phyloP scores from a whole-genome alignment of 768 basidiomycete genomes.

The Tricholoma bakamatsutake region DNA sequence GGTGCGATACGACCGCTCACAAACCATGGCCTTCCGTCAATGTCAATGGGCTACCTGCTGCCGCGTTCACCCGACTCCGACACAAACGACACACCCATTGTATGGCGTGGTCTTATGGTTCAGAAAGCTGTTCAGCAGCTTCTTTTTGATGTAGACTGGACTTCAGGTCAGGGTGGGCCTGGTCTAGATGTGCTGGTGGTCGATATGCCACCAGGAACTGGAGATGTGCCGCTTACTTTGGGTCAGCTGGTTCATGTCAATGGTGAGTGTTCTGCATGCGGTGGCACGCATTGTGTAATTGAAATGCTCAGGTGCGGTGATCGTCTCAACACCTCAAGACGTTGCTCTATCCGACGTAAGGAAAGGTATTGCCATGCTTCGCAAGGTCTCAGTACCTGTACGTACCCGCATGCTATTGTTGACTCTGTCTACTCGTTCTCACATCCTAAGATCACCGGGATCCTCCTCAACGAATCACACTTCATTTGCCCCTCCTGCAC shows the following conservation, averaged over 20 bases:
- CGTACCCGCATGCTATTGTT: conserved; percentile 27
- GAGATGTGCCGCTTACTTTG: conserved; percentile 89
- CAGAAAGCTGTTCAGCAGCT: conserved; percentile 97
- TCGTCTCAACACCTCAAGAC: conserved; percentile 94
- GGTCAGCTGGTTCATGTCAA: conserved; percentile 83
- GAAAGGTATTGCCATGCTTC: conserved; percentile 91
- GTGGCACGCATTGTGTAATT: conserved; percentile 10
- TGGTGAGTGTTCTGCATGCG: conserved; percentile 42
- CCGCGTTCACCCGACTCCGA: conserved; percentile 43
- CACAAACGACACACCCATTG: conserved; percentile 70
- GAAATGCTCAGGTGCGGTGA: conserved; percentile 66
- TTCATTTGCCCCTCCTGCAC: conserved; percentile 74
- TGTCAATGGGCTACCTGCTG: conserved; percentile 97
- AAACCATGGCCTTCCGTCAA: conserved; percentile 87
- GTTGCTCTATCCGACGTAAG: conserved; percentile 88
- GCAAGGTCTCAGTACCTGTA: conserved; percentile 84
- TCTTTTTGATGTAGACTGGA: conserved; percentile 95
- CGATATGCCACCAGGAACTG: conserved; percentile 97
- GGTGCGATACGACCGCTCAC: conserved; percentile 77
- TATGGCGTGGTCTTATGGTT: conserved; percentile 98
- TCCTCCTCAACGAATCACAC: conserved; percentile 84
- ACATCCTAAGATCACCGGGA: conserved; percentile 65
- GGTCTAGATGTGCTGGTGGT: conserved; percentile 83
- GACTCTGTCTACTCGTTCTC: not conserved
- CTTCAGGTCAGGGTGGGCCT: conserved; percentile 29